A percentile compares a stretch with the other conserved stretches of the same genome.
These are phyloP conservation scores for Pichia sporocuriosa DNA, from an alignment of 805 yeast genomes.

Conservation along the genomic window DNA sequence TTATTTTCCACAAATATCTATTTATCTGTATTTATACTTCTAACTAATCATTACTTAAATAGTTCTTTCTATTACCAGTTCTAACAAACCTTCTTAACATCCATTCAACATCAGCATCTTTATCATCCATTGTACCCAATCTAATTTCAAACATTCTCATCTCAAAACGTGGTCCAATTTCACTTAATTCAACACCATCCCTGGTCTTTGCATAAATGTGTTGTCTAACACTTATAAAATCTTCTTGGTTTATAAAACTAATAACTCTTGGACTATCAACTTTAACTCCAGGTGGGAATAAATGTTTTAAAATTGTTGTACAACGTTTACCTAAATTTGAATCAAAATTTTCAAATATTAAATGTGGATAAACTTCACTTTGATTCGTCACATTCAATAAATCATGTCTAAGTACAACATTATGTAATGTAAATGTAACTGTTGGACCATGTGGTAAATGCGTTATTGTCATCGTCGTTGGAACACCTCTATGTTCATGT, in stretches of 20 bases:
- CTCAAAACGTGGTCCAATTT: constrained; percentile 97
- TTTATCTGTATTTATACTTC: not conserved
- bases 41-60: constrained; percentile 38
- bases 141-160: constrained; percentile 86
- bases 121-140: constrained; percentile 87
- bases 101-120: constrained; percentile 98
- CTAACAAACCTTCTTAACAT: constrained; percentile 85
- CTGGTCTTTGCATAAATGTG: constrained; percentile 88
- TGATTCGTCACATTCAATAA: constrained; percentile 78
- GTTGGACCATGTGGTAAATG: constrained; percentile 99
- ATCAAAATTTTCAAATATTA: constrained; percentile 84
- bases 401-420: constrained; percentile 92
- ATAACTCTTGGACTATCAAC: constrained; percentile 86
- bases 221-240: constrained; percentile 89
- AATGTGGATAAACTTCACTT: constrained; percentile 88
- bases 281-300: constrained; percentile 97
- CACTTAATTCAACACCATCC: constrained; percentile 86
- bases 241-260: constrained; percentile 84
- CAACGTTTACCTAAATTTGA: constrained; percentile 79
- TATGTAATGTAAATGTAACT: constrained; percentile 87
- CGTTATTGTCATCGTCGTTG: constrained; percentile 84
- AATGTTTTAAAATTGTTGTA: constrained; percentile 70
- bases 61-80: constrained; percentile 93
- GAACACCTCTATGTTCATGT: constrained; percentile 98
- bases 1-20: not conserved